Evolutionary conservation across 1,139 yeast species (phyloP), one percentile per base, ranked within the genome.

Genomic region (Eremothecium gossypii): DNA sequence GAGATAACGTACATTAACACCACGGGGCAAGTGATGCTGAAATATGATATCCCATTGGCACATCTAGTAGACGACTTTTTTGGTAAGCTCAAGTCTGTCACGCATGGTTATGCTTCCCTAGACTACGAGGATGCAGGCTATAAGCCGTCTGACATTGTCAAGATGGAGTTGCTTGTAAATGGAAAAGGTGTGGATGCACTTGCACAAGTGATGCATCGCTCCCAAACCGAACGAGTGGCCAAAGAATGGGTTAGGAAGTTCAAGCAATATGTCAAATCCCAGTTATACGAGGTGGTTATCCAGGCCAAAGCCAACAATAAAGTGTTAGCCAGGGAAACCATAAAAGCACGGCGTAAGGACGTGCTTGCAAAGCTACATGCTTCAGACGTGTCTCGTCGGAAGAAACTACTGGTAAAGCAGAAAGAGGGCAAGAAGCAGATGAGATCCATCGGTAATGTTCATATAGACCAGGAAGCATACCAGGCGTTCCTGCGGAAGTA

Each of bases 111-210:
- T 62, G 98, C 96, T 0, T 83, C 96, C 0, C 68, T 91, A 44
- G 98, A 91, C 63, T 91, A 91, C 57, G 97, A 91, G 55, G 97
- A 91, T 58, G 79, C 83, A 2, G 98, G 97, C 0, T 91, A 87
- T 63, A 71, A 68, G 49, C 73, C 76, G 31, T 77, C 95, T 1
- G 89, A 84, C 55, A 76, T 91, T 28, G 91, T 85, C 34, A 91
- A 91, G 57, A 68, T 91, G 67, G 96, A 89, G 58, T 71, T 91
- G 36, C 70, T 93, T 48, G 95, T 91, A 8, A 91, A 91, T 60
- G 96, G 96, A 2, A 78, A 70, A 39, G 78, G 95, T 12, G 85
- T 91, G 40, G 98, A 91, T 67, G 97, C 98, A 0, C 70, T 91
- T 42, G 86, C 96, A 0, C 91, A 85, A 43, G 87, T 91, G 7